phyloP scores from a whole-genome alignment of 2,329 filamentous ascomycete genomes.

The Aspergillus terreus region DNA sequence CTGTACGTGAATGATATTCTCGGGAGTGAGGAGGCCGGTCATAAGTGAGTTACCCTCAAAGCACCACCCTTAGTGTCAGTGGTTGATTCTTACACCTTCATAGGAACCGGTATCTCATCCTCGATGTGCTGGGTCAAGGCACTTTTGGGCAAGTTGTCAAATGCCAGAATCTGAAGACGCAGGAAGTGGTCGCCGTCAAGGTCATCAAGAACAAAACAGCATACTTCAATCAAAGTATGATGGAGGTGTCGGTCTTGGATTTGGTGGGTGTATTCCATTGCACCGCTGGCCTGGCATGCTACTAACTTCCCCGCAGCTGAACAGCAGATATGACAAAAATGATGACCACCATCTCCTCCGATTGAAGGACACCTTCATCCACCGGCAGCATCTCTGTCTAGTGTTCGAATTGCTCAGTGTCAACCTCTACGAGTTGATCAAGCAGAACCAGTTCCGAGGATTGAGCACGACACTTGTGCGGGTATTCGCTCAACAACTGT shows the following conservation, averaged over 20 bases:
- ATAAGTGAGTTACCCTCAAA: conserved; percentile 64
- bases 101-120: conserved; percentile 91
- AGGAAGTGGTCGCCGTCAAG: conserved; percentile 97
- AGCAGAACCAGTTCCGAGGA: conserved; percentile 98
- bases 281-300: conserved; percentile 16
- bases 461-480: conserved; percentile 94
- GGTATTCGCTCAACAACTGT: conserved; percentile 93
- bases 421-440: conserved; percentile 97
- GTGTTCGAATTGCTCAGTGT: conserved; percentile 96
- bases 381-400: conserved; percentile 91
- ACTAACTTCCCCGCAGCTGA: conserved; percentile 58
- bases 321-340: conserved; percentile 98
- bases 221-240: conserved; percentile 99
- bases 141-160: conserved; percentile 99
- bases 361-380: conserved; percentile 96
- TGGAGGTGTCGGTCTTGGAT: conserved; percentile 98
- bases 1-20: conserved; percentile 98
- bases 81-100: conserved; percentile 9
- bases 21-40: conserved; percentile 93
- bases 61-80: background rate
- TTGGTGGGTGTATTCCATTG: conserved; percentile 56
- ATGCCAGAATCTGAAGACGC: conserved; percentile 96
- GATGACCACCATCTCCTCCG: conserved; percentile 95
- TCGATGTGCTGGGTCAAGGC: conserved; percentile 94
- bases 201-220: conserved; percentile 99